Base-by-base conservation (phyloP, 352 stramenopile species). In the Phytophthora cactorum region DNA sequence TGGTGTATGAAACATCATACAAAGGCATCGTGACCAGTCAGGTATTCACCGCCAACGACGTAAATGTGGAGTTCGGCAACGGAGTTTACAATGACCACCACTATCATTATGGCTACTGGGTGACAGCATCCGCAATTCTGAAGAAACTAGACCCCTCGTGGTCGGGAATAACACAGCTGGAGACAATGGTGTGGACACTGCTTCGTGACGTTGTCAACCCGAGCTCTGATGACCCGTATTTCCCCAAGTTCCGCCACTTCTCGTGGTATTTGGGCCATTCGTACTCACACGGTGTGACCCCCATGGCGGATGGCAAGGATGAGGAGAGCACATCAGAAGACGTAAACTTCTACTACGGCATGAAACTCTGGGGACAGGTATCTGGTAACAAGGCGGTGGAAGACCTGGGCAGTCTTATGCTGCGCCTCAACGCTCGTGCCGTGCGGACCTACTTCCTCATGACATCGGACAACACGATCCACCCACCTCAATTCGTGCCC, bases 81-180 rank as follows among this genome's bases (percentile, higher is more conserved):
- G 72, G 66, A 7, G 75, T 91, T 22, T 91, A 91, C 71, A 91
- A 91, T 59, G 82, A 91, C 55, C 82, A 90, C 65, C 79, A 91
- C 49, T 91, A 89, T 61, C 82, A 91, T 65, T 91, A 86, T 59
- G 79, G 82, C n/a, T 91, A 91, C 73, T 91, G 79, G 79, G 60
- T 91, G n/a, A 68, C 68, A 15, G 78, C 68, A 0, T 82, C 77
- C 0, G 81, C 81, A 12, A 88, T 90, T 29, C 44, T 85, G 2
- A 78, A 75, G 38, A 78, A 85, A 38, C 58, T 89, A 4, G 72
- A 89, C 41, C 82, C 79, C 5, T 77, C 45, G 0, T 88, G 78
- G 78, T 61, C 34, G 8, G 56, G 72, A 1, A 78, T 87, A 61
- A 22, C 22, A 0, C 62, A 81, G 54, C 67, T 90, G 7, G 77